Conservation (phyloP, 805 yeast genomes). For the Yamadazyma kitorensis region DNA sequence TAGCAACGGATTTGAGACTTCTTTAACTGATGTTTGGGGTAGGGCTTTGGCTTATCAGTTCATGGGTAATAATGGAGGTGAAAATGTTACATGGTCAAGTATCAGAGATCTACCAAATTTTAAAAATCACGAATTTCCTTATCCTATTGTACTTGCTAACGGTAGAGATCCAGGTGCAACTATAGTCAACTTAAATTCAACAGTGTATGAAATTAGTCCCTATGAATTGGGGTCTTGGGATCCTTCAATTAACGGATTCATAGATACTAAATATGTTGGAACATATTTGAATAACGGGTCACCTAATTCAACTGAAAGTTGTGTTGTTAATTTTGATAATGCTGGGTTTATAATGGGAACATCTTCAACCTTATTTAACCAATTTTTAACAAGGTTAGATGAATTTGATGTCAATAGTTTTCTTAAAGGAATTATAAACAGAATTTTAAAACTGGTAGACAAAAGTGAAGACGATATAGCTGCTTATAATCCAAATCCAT, state of each 20-base stretch:
- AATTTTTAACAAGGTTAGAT: constrained; percentile 18
- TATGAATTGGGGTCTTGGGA: constrained; percentile 45
- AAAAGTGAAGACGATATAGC: constrained; percentile 34
- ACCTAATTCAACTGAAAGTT: constrained; percentile 13
- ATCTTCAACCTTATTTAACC: constrained; percentile 37
- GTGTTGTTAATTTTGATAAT: constrained; percentile 33
- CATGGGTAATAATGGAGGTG: constrained; percentile 25
- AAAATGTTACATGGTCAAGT: constrained; percentile 18
- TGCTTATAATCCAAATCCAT: constrained; percentile 40
- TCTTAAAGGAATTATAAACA: constrained; percentile 21
- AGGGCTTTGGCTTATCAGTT: constrained; percentile 35
- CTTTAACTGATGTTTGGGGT: constrained; percentile 41
- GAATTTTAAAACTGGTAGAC: constrained; percentile 24
- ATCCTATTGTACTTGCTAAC: constrained; percentile 42
- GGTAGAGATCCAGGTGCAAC: constrained; percentile 63
- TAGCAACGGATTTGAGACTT: constrained; percentile 31
- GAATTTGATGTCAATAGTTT: constrained; percentile 19
- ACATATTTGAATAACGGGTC: constrained; percentile 22
- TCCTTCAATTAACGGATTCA: constrained; percentile 30
- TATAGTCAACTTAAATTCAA: constrained; percentile 62
- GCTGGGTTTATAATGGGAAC: constrained; percentile 42
- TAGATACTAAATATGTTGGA: constrained; percentile 30
- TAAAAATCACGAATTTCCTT: constrained; percentile 38
- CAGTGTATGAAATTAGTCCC: constrained; percentile 45
- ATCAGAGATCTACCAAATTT: constrained; percentile 36